Evolutionary conservation across 345 rosid species (phyloP).

Genomic region (Lepidium africanum): DNA sequence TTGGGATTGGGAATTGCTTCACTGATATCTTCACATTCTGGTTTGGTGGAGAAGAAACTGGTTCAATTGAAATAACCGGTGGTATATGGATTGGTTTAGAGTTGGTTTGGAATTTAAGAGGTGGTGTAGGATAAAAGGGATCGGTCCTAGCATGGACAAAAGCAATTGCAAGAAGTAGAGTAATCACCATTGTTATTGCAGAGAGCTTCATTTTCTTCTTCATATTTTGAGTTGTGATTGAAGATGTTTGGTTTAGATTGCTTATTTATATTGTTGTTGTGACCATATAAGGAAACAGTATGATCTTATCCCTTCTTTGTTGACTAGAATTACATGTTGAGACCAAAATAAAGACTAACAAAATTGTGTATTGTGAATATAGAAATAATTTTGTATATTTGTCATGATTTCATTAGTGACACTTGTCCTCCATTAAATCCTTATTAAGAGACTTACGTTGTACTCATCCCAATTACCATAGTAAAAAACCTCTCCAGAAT

Average conservation of each 20-base stretch:
- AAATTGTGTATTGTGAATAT: too few species aligned
- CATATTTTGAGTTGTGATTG: not conserved
- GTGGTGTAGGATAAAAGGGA: not conserved
- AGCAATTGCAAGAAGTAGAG: not conserved
- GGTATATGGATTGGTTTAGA: not conserved
- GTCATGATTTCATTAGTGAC: too few species aligned
- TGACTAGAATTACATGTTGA: not conserved
- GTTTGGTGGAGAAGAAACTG: not conserved
- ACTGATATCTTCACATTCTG: not conserved
- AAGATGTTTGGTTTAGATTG: not conserved
- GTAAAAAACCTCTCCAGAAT: too few species aligned
- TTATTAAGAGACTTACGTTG: too few species aligned
- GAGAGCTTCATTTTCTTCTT: not conserved
- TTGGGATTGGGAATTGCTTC: not conserved
- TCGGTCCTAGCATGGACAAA: not conserved
- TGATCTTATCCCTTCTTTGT: not conserved
- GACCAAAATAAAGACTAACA: too few species aligned
- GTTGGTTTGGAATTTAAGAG: not conserved
- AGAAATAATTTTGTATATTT: too few species aligned
- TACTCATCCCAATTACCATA: too few species aligned
- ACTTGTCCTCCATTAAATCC: too few species aligned
- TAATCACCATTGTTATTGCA: not conserved
- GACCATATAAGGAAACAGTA: not conserved
- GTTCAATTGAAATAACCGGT: not conserved
- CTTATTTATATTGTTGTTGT: not conserved